phyloP scores from a whole-genome alignment of 148 eudicot species.

The Dysphania ambrosioides region DNA sequence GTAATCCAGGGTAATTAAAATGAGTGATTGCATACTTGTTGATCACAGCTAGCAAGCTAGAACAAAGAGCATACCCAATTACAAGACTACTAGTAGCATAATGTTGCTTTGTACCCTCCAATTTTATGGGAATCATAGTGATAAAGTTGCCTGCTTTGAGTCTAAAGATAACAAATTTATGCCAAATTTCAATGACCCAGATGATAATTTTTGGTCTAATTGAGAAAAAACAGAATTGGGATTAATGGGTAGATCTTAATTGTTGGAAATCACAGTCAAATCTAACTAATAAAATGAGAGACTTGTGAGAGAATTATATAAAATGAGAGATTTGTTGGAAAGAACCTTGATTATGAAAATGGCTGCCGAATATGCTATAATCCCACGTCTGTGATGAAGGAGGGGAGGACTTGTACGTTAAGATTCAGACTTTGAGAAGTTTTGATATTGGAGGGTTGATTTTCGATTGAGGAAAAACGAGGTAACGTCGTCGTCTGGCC shows the following conservation, averaged over 20 bases:
- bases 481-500: not conserved
- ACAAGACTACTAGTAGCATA: slow-evolving; percentile 52
- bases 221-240: not conserved
- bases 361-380: not conserved
- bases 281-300: not conserved
- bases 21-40: slow-evolving; percentile 94
- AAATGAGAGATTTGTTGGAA: not conserved
- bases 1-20: slow-evolving; percentile 83
- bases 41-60: slow-evolving; percentile 83
- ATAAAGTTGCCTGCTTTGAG: not conserved
- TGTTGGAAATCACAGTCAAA: slow-evolving; percentile 11
- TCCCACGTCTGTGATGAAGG: slow-evolving; percentile 16
- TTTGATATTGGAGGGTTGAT: not conserved
- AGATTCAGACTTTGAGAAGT: not conserved
- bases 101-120: slow-evolving; percentile 37
- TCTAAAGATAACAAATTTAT: slow-evolving; percentile 8
- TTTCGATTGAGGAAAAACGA: not conserved
- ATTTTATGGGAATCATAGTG: slow-evolving; percentile 33
- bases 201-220: slow-evolving; percentile 3
- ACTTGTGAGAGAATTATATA: not conserved
- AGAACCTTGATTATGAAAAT: slow-evolving; percentile 21
- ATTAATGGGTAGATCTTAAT: slow-evolving; percentile 22
- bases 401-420: too few relatives aligned
- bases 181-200: slow-evolving; percentile 20
- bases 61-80: slow-evolving; percentile 60